Evolutionary conservation across 768 basidiomycete species (phyloP).

Genomic region (Tubosaeta brunneosetosa): DNA sequence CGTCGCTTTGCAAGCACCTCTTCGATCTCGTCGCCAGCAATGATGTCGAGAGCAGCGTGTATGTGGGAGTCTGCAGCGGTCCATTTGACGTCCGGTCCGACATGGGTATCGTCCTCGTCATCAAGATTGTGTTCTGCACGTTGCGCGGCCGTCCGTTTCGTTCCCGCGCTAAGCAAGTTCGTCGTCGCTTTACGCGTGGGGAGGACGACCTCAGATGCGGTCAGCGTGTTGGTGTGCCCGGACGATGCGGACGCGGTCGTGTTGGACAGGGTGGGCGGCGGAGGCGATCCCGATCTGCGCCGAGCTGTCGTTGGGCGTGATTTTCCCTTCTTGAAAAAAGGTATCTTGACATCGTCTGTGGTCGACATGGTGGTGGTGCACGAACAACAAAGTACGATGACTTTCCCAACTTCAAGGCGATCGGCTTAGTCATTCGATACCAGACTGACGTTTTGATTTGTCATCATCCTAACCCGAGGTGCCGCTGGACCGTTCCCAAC

Average conservation of each 20-base stretch:
- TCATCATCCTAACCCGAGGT: constrained; percentile 3
- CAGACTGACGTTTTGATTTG: not conserved
- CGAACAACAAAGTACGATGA: not conserved
- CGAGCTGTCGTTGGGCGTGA: constrained; percentile 71
- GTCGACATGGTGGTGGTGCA: constrained; percentile 28
- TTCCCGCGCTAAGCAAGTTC: constrained; percentile 76
- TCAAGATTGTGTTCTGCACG: constrained; percentile 43
- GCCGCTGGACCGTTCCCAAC: not conserved
- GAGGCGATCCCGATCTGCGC: constrained; percentile 60
- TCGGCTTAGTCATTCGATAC: constrained; percentile 19
- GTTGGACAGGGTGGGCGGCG: constrained; percentile 33
- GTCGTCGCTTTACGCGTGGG: constrained; percentile 63
- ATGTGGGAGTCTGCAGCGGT: constrained; percentile 71
- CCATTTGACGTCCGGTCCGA: constrained; percentile 70
- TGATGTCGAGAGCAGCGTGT: constrained; percentile 66
- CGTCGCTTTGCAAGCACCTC: constrained; percentile 68
- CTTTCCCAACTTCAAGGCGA: not conserved
- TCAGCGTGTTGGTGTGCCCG: constrained; percentile 3
- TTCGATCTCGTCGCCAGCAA: constrained; percentile 80
- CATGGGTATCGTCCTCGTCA: constrained; percentile 40
- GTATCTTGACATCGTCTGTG: constrained; percentile 48
- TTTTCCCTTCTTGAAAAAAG: constrained; percentile 87
- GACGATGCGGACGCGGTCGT: constrained; percentile 10
- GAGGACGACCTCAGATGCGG: constrained; percentile 62
- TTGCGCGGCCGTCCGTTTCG: constrained; percentile 56